phyloP scores from a whole-genome alignment of 768 basidiomycete genomes.

The Suillus variegatus region DNA sequence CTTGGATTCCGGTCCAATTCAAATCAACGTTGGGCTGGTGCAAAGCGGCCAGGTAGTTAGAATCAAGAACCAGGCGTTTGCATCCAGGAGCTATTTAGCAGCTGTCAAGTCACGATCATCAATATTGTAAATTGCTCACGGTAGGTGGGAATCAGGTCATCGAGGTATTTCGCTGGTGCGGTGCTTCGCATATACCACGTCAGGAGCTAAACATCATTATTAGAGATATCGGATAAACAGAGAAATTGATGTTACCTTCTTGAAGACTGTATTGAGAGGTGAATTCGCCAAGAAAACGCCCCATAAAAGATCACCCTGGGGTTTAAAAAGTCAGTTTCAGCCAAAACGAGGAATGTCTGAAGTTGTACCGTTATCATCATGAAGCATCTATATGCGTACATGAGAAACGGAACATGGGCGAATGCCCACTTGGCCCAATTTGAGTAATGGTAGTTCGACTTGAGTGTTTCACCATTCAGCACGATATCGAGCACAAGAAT shows the following conservation, averaged over 20 bases:
- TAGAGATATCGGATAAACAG: slow-evolving; percentile 15
- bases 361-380: slow-evolving; percentile 47
- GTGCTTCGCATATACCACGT: slow-evolving; percentile 44
- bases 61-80: slow-evolving; percentile 62
- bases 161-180: slow-evolving; percentile 47
- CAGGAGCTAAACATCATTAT: slow-evolving; percentile 35
- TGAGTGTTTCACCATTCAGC: not conserved
- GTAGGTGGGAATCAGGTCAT: slow-evolving; percentile 52
- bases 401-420: slow-evolving; percentile 46
- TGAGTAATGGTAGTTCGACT: slow-evolving; percentile 48
- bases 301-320: slow-evolving; percentile 16
- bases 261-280: slow-evolving; percentile 29
- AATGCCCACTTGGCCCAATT: slow-evolving; percentile 51
- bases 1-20: slow-evolving; percentile 49
- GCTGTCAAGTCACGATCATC: not conserved
- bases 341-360: not conserved
- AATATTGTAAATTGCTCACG: slow-evolving; percentile 31
- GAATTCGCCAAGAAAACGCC: slow-evolving; percentile 43
- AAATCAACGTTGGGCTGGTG: slow-evolving; percentile 55
- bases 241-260: slow-evolving; percentile 30
- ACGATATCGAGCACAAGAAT: not conserved
- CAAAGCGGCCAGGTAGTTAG: slow-evolving; percentile 55
- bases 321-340: not conserved
- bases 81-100: slow-evolving; percentile 49
- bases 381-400: slow-evolving; percentile 47